Evolutionary conservation across 495 filamentous ascomycete genomes (phyloP).

Genomic region (Xylaria bambusicola): DNA sequence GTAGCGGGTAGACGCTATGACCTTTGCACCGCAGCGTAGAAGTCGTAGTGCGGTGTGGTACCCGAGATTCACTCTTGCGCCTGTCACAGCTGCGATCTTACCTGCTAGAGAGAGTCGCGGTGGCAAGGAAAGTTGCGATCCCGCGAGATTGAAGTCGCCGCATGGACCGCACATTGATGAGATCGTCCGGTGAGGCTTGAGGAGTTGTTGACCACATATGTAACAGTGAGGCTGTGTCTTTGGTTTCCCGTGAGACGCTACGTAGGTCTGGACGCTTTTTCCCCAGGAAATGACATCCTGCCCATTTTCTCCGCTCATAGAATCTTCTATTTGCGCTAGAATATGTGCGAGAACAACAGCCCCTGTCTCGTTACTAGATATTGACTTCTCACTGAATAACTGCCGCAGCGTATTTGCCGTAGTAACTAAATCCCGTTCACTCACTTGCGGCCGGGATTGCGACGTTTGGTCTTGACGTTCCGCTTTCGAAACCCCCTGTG

Average conservation of each 20-base stretch:
- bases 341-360: conserved; percentile 1
- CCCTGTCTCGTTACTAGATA: not conserved
- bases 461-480: not conserved
- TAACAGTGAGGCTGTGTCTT: conserved; percentile 35
- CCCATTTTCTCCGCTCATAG: not conserved
- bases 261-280: not conserved
- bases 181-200: conserved; percentile 34
- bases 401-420: conserved; percentile 6
- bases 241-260: not conserved
- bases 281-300: not conserved
- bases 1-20: conserved; percentile 51
- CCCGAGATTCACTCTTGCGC: conserved; percentile 47
- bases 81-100: conserved; percentile 47
- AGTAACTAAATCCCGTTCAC: conserved; percentile 5
- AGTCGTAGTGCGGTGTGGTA: conserved; percentile 45
- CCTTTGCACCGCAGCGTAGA: conserved; percentile 49
- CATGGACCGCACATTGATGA: conserved; percentile 43
- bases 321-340: not conserved
- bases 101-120: conserved; percentile 32
- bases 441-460: too few species aligned
- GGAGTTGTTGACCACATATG: conserved; percentile 40
- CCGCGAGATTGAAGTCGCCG: conserved; percentile 42
- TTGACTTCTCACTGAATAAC: not conserved
- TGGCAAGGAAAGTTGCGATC: conserved; percentile 37
- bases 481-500: not conserved